Evolutionary conservation across 306 rosid species (phyloP).

Genomic region (Pachyrhizus erosus): DNA sequence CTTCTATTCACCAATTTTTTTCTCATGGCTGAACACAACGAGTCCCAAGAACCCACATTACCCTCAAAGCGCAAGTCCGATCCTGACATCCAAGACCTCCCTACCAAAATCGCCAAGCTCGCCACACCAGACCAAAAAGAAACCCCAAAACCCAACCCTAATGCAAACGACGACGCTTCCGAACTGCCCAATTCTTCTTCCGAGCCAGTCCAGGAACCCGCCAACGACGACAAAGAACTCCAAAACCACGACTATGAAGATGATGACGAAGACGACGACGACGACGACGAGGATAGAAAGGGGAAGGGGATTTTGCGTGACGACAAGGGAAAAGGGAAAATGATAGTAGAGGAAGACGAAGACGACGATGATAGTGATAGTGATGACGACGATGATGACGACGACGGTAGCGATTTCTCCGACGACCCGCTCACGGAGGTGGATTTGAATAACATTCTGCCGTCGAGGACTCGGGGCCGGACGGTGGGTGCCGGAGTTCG

Average conservation of each 20-base stretch:
- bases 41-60: slow-evolving; percentile 59
- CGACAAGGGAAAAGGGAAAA: slow-evolving; percentile 85
- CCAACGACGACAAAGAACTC: background rate
- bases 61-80: slow-evolving; percentile 69
- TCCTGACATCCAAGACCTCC: slow-evolving; percentile 47
- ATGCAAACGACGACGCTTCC: slow-evolving; percentile 6
- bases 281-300: slow-evolving; percentile 64
- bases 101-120: slow-evolving; percentile 61
- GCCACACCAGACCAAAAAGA: slow-evolving; percentile 31
- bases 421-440: slow-evolving; percentile 92
- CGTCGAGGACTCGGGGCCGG: slow-evolving; percentile 87
- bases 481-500: slow-evolving; percentile 63
- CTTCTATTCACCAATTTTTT: background rate
- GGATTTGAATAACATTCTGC: slow-evolving; percentile 91
- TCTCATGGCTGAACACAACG: slow-evolving; percentile 68
- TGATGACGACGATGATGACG: slow-evolving; percentile 45
- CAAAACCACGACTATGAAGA: slow-evolving; percentile 33
- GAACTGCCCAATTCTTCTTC: slow-evolving; percentile 41
- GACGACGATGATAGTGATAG: slow-evolving; percentile 38
- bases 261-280: slow-evolving; percentile 46
- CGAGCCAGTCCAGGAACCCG: slow-evolving; percentile 19
- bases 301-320: slow-evolving; percentile 73
- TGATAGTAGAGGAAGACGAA: slow-evolving; percentile 61
- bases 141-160: slow-evolving; percentile 7
- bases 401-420: slow-evolving; percentile 74